phyloP scores from a whole-genome alignment of 345 rosid genomes.

The Raphanus raphanistrum region DNA sequence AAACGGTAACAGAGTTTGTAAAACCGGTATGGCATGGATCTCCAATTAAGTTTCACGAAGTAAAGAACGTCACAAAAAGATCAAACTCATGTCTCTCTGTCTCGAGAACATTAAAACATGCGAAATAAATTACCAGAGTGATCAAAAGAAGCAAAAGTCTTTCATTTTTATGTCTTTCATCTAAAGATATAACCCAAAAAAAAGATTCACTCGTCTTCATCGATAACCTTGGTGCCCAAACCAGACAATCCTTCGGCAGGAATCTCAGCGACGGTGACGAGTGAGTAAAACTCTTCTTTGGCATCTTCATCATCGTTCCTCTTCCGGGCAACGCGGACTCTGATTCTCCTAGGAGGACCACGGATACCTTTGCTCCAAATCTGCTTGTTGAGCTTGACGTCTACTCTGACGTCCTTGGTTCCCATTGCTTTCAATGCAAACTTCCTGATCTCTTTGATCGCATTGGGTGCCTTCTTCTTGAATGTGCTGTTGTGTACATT shows the following conservation, averaged over 20 bases:
- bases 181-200: background rate
- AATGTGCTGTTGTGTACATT: background rate
- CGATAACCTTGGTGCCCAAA: background rate
- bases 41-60: background rate
- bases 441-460: background rate
- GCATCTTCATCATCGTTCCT: background rate
- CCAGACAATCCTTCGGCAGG: background rate
- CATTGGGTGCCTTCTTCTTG: background rate
- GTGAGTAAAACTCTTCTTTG: background rate
- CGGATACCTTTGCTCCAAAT: background rate
- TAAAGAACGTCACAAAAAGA: background rate
- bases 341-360: background rate
- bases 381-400: background rate
- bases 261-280: background rate
- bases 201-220: background rate
- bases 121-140: background rate
- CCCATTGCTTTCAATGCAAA: background rate
- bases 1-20: background rate
- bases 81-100: background rate
- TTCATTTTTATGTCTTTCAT: background rate
- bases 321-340: background rate
- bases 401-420: background rate
- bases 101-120: background rate
- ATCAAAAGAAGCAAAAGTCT: background rate
- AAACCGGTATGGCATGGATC: background rate